Evolutionary conservation across 805 yeast species (phyloP), one percentile per base, ranked within the genome.

Genomic region (Candida incommunis): DNA sequence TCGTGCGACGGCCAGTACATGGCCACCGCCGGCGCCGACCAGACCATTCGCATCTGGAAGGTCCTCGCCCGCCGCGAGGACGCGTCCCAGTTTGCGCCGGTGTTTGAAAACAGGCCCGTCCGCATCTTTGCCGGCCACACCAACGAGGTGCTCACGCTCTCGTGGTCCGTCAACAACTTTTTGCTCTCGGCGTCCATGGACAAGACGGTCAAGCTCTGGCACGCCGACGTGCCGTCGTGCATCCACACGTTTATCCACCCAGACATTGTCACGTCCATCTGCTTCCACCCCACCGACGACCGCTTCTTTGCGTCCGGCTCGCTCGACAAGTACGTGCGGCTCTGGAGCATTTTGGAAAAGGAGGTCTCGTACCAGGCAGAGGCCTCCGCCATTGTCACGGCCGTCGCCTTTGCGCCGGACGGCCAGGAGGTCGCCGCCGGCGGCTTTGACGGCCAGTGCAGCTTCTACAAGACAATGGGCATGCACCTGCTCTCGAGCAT

Each of bases 101-200:
- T 88, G 1, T 87, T 88, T 59, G 80, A 78, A 50, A 74, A 77
- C 2, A 58, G 57, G 9, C 95, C 96, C 0, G 58, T 69, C 15
- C 68, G 74, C 24, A 70, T 70, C 13, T 81, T 76, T 49, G 61
- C 59, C 37, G 92, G 83, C 16, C 96, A 90, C 60, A 61, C 72
- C 0, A 74, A 73, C 41, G 82, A 85, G 47, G 70, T 90, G 15
- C 60, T 85, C n/a, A 75, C 82, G 9, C 56, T 88, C 26, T 84
- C 83, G 54, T 88, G 96, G 96, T 81, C 94, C 43, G 80, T 80
- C 53, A 87, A 86, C 62, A 80, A 80, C 57, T 88, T 88, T 53
- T 58, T 90, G 24, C 58, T 86, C 1, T 71, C 92, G 0, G 79
- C 92, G 2, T 82, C 94, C 1, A 82, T 83, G 80, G 97, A 88